phyloP scores from a whole-genome alignment of 495 filamentous ascomycete genomes.

The Stereocaulon alpinum region DNA sequence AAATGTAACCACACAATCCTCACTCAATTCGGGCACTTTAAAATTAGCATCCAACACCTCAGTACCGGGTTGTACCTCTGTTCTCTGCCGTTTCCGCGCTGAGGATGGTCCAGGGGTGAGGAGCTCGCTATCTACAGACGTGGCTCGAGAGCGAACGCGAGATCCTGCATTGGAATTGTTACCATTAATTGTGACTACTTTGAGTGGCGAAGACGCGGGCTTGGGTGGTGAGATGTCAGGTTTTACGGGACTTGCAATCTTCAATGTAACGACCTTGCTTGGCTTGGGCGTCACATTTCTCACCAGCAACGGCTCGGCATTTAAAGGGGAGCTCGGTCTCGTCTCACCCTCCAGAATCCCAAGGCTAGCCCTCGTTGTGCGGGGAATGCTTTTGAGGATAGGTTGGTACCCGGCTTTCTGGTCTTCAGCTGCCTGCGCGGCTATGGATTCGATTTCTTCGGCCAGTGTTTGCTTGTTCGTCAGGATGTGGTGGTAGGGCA shows the following conservation, averaged over 20 bases:
- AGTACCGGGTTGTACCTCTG: background rate
- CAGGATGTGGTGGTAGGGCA: no score
- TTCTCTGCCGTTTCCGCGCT: no score
- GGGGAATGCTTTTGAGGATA: background rate
- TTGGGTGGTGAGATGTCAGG: background rate
- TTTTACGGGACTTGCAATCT: background rate
- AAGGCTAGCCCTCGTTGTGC: background rate
- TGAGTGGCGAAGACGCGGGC: no score
- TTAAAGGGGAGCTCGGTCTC: background rate
- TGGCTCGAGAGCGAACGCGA: no score
- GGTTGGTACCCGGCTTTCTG: background rate
- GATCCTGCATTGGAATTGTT: no score
- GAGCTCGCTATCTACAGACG: no score
- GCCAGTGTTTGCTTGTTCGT: no score
- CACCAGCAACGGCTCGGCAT: background rate
- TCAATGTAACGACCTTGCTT: background rate
- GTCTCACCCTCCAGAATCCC: no score
- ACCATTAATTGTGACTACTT: no score
- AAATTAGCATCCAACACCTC: constrained; percentile 16
- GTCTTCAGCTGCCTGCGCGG: no score
- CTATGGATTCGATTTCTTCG: no score
- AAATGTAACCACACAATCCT: constrained; percentile 29
- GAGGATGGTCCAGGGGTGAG: no score
- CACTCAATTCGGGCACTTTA: constrained; percentile 21
- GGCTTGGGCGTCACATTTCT: background rate